These are phyloP conservation scores for Epichloe aotearoae DNA, from an alignment of 2,329 filamentous ascomycete genomes.

Conservation along the genomic window DNA sequence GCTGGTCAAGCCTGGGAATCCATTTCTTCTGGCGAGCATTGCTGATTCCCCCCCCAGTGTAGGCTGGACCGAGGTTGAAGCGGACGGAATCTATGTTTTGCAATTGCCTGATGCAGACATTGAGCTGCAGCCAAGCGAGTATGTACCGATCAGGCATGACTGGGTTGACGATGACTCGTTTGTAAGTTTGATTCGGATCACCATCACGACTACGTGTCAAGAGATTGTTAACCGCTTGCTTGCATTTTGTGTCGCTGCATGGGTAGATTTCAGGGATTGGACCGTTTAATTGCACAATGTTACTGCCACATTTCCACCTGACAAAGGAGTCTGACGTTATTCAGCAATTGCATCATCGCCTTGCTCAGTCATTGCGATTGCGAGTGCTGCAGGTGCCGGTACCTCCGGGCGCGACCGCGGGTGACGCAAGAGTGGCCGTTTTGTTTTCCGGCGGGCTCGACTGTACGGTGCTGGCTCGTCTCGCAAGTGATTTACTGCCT, in stretches of 20 bases:
- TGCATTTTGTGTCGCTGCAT: conserved; percentile 14
- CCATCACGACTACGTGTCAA: not conserved
- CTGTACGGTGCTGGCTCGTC: conserved; percentile 73
- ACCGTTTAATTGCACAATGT: conserved; percentile 34
- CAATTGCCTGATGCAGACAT: conserved; percentile 28
- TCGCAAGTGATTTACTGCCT: conserved; percentile 66
- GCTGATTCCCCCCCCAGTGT: conserved; percentile 34
- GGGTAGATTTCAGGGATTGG: conserved; percentile 40
- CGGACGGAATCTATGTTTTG: conserved; percentile 66
- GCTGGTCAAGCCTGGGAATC: conserved; percentile 38
- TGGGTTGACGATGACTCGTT: conserved; percentile 25
- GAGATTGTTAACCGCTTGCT: conserved; percentile 20
- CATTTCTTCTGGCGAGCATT: conserved; percentile 58
- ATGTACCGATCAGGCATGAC: conserved; percentile 12
- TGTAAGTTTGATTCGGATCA: conserved; percentile 26
- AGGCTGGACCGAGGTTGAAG: conserved; percentile 69
- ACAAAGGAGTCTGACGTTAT: conserved; percentile 34
- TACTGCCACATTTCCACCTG: conserved; percentile 17
- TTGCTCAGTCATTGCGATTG: conserved; percentile 48
- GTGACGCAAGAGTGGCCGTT: conserved; percentile 52
- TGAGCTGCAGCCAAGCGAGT: conserved; percentile 1
- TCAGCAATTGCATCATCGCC: conserved; percentile 34
- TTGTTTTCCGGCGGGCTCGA: conserved; percentile 92
- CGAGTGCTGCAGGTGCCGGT: conserved; percentile 54
- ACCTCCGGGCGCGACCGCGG: conserved; percentile 27